phyloP scores from a whole-genome alignment of 2,329 filamentous ascomycete species.

The Xylaria arbuscula region DNA sequence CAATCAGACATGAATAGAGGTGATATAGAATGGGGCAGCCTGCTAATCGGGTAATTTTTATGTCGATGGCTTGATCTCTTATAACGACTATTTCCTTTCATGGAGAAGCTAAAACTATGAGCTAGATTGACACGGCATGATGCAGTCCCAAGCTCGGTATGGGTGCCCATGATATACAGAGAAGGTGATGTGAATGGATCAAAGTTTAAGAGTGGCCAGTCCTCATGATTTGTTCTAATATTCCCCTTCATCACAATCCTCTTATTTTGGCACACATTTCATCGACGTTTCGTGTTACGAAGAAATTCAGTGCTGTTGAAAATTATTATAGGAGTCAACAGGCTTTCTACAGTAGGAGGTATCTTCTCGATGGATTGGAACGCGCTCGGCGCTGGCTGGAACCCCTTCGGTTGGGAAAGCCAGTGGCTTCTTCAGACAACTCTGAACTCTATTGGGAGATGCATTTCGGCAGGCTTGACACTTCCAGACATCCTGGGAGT shows the following conservation, averaged over 20 bases:
- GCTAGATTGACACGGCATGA: background rate
- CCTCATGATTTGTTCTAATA: background rate
- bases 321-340: background rate
- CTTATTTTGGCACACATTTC: background rate
- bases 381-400: background rate
- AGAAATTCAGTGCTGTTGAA: background rate
- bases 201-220: background rate
- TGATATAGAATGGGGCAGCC: no score
- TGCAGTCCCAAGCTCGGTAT: background rate
- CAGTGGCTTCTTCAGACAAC: background rate
- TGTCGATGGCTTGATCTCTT: no score
- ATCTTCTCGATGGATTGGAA: background rate
- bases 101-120: no score
- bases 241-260: background rate
- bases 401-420: background rate
- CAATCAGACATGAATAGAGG: no score
- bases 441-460: background rate
- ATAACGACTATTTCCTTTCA: no score
- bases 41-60: no score
- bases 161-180: background rate
- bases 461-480: background rate
- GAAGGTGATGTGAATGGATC: background rate
- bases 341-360: background rate
- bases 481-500: background rate
- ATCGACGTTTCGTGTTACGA: background rate